Evolutionary conservation across 225 moss, liverwort and hornwort genomes (phyloP), one percentile per base, ranked within the genome.

Genomic region (Polytrichum formosum): DNA sequence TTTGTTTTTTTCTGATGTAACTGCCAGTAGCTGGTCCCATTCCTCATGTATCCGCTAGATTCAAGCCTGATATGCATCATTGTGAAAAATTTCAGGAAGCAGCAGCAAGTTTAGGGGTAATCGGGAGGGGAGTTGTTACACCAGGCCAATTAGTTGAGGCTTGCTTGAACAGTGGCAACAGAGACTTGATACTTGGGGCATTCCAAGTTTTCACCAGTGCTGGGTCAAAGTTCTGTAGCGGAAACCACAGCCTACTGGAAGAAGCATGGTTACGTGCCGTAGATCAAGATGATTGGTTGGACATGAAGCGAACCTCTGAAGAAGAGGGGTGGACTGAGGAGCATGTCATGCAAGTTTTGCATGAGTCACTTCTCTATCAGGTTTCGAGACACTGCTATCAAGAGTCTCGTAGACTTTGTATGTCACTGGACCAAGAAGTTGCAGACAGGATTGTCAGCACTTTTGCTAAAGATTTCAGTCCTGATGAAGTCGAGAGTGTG

Each of bases 291-390:
- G 90, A 90, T 61, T 94, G 94, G 94, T 71, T 84, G 72, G 76
- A 76, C 70, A 88, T 94, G 83, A 88, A 82, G 81, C 83, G 85
- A 56, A 74, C 81, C 7, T 82, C 94, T 22, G 94, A 94, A 68
- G 82, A 84, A 72, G 88, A 87, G 63, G 92, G 90, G 33, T 94
- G 94, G 94, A 92, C 88, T 61, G 94, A 94, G 63, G 90, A 94
- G 53, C 92, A 90, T 23, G 71, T 79, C 31, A 87, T 90, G 87
- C 77, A 88, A 66, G 86, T 86, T n/a, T 67, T 94, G 64, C 90
- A 90, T 62, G 79, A 77, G 28, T 89, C 94, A 21, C 83, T 84
- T 59, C 76, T 94, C 20, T 94, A 77, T 66, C 83, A 87, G 70
- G 79, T 83, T 61, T 84, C 94, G 18, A 87, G 82, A 70, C 87